phyloP scores from a whole-genome alignment of 1,139 yeast genomes.

The Magnusiomyces ingens region DNA sequence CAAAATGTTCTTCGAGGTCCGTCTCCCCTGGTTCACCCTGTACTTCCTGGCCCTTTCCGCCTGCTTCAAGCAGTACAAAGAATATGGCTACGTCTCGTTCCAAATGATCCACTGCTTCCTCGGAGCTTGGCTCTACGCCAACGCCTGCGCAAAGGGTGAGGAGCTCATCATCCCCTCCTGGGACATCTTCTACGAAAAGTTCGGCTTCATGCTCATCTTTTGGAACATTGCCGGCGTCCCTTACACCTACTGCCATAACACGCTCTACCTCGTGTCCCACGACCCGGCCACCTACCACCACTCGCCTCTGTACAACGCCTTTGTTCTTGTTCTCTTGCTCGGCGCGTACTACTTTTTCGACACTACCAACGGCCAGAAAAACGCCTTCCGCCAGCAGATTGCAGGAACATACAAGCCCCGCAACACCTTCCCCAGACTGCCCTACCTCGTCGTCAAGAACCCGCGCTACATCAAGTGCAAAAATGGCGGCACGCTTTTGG shows the following conservation, averaged over 20 bases:
- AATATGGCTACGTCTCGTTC: conserved; percentile 70
- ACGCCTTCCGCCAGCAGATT: conserved; percentile 79
- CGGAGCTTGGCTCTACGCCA: conserved; percentile 93
- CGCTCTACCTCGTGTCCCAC: conserved; percentile 73
- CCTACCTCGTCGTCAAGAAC: conserved; percentile 69
- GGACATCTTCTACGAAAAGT: conserved; percentile 99
- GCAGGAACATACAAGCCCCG: conserved; percentile 72
- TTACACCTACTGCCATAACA: conserved; percentile 92
- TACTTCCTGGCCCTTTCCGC: conserved; percentile 73
- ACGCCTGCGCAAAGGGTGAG: conserved; percentile 96
- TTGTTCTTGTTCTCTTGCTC: conserved; percentile 51
- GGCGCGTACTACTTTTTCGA: conserved; percentile 88
- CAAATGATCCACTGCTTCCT: conserved; percentile 68
- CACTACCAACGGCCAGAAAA: conserved; percentile 92
- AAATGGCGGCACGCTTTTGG: conserved; percentile 74
- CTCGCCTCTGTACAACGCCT: conserved; percentile 52
- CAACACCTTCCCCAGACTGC: conserved; percentile 89
- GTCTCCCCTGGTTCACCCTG: conserved; percentile 93
- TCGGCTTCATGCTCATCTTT: conserved; percentile 94
- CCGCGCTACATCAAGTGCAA: conserved; percentile 81
- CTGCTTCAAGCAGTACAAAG: conserved; percentile 70
- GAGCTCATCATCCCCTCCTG: conserved; percentile 95
- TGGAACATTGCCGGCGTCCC: conserved; percentile 99
- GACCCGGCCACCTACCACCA: conserved; percentile 75
- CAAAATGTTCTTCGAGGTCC: conserved; percentile 95